Conservation (phyloP, 805 yeast genomes). For the Candida maris region DNA sequence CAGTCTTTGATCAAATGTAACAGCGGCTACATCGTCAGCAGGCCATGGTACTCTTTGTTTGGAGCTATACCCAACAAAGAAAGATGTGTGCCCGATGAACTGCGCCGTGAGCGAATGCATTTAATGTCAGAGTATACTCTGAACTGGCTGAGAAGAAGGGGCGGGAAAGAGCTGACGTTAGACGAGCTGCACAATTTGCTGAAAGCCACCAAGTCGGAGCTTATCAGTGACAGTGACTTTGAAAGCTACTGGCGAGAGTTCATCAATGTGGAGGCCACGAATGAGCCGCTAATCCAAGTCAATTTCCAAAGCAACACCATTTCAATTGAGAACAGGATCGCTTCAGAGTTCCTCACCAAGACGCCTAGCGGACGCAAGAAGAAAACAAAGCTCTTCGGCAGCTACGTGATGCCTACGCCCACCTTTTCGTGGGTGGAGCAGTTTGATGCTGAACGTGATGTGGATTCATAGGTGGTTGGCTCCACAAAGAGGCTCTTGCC, state of each 20-base stretch:
- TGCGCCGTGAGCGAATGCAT: conserved; percentile 61
- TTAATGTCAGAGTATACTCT: conserved; percentile 65
- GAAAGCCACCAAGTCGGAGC: conserved; percentile 54
- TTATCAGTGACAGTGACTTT: conserved; percentile 58
- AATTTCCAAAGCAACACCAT: conserved; percentile 40
- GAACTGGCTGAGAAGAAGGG: conserved; percentile 59
- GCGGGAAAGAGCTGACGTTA: conserved; percentile 60
- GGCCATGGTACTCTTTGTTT: conserved; percentile 52
- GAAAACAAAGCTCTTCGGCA: conserved; percentile 59
- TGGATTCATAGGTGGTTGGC: too few relatives aligned
- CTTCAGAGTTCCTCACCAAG: conserved; percentile 17
- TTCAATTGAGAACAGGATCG: conserved; percentile 19
- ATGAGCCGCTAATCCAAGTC: conserved; percentile 67
- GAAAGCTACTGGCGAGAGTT: conserved; percentile 72
- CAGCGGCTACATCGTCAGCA: conserved; percentile 52
- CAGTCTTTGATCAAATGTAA: conserved; percentile 62
- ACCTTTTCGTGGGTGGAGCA: conserved; percentile 14
- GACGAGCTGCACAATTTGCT: conserved; percentile 61
- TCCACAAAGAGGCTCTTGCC: too few relatives aligned
- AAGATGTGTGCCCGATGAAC: conserved; percentile 69
- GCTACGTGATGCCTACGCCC: conserved; percentile 16
- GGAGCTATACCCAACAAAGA: conserved; percentile 62
- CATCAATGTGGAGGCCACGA: conserved; percentile 32
- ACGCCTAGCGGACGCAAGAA: conserved; percentile 23
- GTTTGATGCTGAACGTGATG: too few relatives aligned